Base-by-base conservation (phyloP, 106 monocot species). In the Allium cepa region DNA sequence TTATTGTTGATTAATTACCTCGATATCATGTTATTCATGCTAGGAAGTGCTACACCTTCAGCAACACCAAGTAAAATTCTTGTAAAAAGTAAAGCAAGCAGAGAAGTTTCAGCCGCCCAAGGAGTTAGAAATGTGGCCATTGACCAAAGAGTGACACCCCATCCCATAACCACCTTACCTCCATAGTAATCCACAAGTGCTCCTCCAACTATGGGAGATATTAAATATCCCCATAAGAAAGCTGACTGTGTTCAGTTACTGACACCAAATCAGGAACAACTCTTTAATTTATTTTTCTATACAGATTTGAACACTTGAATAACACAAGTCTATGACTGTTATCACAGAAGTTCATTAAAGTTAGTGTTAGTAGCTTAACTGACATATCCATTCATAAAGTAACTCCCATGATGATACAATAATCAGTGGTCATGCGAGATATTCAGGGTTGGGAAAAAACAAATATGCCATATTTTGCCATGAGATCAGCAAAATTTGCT, bases 221-320 rank as follows among this genome's bases (percentile, higher is more conserved):
- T 65, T 49, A 96, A 68, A 75, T 96, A 96, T 63, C 95, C 95
- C 95, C 95, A 96, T n/a, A 96, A 77, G 69, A 96, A 96, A 76
- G 95, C 88, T 72, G 95, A 96, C 94, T 94, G 80, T 60, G 66
- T 69, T 69, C 53, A 74, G 80, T n/a, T 69, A 22, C 60, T 67
- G 36, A 68, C 63, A 71, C 45, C 71, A 53, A 62, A 84, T 79
- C 58, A 81, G 65, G 68, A 36, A 36, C 36, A 36, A 5, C 5
- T 36, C 5, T 36, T 36, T 36, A 36, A 36, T 36, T 36, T 3
- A 36, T 36, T 36, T 5, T 36, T 36, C 36, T 36, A 36, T 36
- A 5, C 36, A 36, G 36, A 36, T 36, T 4, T 5, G 36, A 36
- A 36, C 5, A 2, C 36, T 36, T 36, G 3, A 36, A 36, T 36